A percentile compares a stretch with the other conserved stretches of the same genome.
phyloP scores from a whole-genome alignment of 1,284 basidiomycete genomes.

The Ceratobasidium sp. region DNA sequence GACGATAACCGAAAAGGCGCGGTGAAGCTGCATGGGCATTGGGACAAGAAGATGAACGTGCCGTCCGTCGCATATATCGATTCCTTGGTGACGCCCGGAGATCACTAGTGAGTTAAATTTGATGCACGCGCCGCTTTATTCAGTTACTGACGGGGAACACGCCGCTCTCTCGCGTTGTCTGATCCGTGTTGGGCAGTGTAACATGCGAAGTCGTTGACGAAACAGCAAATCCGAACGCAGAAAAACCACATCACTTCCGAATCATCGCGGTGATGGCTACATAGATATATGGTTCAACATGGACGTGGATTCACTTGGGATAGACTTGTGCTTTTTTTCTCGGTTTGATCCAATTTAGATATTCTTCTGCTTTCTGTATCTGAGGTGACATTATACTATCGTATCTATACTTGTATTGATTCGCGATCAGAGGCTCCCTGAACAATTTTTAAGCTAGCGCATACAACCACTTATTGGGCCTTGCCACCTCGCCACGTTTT shows the following conservation, averaged over 20 bases:
- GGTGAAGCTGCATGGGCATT: conserved; percentile 46
- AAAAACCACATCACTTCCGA: conserved; percentile 47
- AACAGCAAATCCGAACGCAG: conserved; percentile 42
- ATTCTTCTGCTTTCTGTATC: not conserved
- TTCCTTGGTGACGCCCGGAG: conserved; percentile 43
- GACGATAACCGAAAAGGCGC: conserved; percentile 48
- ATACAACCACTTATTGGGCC: not conserved
- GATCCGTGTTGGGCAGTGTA: conserved; percentile 32
- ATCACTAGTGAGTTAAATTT: conserved; percentile 46
- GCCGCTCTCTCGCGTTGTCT: not conserved
- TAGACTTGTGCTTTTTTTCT: not conserved
- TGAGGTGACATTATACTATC: not conserved
- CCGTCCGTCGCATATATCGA: conserved; percentile 47
- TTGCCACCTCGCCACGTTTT: not conserved
- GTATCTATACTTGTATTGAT: not conserved
- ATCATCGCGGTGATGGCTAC: conserved; percentile 48
- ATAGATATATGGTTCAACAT: conserved; percentile 13
- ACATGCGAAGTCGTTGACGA: conserved; percentile 46
- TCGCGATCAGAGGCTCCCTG: not conserved
- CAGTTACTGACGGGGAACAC: not conserved
- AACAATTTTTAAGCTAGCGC: not conserved
- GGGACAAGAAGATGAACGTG: conserved; percentile 47
- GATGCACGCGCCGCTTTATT: not conserved
- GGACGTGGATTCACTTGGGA: not conserved
- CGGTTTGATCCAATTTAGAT: not conserved